These are phyloP conservation scores for Echinochloa phyllopogon DNA, from an alignment of 176 grass and related monocot genomes.

Conservation along the genomic window DNA sequence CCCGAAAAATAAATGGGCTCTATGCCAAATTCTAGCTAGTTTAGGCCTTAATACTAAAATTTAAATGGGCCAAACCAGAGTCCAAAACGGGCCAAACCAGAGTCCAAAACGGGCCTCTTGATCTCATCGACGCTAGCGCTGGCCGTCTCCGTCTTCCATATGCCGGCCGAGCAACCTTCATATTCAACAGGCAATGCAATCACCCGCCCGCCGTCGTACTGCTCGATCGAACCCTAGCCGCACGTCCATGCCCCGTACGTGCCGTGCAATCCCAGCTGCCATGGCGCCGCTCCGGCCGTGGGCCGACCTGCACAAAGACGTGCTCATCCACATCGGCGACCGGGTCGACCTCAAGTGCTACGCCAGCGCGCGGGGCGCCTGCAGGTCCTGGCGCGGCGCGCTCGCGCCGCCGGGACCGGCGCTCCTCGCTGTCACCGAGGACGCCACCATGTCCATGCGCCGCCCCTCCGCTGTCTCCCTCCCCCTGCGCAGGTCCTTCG, in stretches of 20 bases:
- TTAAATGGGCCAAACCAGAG: no score
- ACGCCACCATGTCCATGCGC: slow-evolving; percentile 32
- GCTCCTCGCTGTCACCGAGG: slow-evolving; percentile 45
- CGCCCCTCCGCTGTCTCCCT: slow-evolving; percentile 20
- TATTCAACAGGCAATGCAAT: no score
- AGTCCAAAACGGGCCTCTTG: no score
- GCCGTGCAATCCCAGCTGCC: background rate
- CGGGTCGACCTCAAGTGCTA: slow-evolving; percentile 54
- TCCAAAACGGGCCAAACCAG: no score
- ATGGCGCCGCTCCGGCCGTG: slow-evolving; percentile 53
- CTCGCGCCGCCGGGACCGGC: slow-evolving; percentile 40
- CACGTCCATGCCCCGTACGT: background rate
- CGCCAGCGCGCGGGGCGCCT: slow-evolving; percentile 47
- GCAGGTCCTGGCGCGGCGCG: slow-evolving; percentile 52
- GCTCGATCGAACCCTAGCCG: slow-evolving; percentile 17
- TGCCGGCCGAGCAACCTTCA: no score
- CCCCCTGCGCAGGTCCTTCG: slow-evolving; percentile 44
- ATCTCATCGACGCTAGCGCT: no score
- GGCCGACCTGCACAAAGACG: slow-evolving; percentile 52
- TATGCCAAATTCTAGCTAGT: no score
- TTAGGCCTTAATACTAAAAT: no score
- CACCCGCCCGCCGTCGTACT: no score
- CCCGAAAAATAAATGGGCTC: no score
- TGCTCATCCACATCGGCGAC: slow-evolving; percentile 52
- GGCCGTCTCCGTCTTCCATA: no score